A percentile compares a stretch with the other conserved stretches of the same genome.
Conservation (phyloP, 2,329 filamentous ascomycete genomes). For the Stenocarpella maydis region DNA sequence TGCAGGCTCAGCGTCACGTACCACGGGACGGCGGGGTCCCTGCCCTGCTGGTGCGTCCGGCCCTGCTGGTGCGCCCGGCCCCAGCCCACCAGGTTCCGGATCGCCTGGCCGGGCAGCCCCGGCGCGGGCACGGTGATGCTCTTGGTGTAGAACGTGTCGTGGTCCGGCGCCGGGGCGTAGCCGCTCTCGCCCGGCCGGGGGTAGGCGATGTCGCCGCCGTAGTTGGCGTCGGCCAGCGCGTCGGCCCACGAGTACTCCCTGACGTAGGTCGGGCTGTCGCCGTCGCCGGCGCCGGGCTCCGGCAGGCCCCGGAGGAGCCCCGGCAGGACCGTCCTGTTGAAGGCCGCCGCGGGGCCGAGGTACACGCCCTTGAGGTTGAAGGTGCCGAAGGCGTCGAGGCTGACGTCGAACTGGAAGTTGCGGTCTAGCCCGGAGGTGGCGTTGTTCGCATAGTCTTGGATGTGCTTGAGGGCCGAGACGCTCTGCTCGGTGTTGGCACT, state of each 20-base stretch:
- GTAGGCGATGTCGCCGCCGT: constrained; percentile 13
- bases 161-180: constrained; percentile 29
- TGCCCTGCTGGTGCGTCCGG: constrained; percentile 33
- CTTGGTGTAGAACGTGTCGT: constrained; percentile 47
- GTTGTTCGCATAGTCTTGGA: constrained; percentile 47
- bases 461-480: constrained; percentile 37
- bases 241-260: constrained; percentile 27
- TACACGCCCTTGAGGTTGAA: constrained; percentile 46
- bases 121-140: constrained; percentile 42
- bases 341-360: constrained; percentile 41
- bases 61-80: constrained; percentile 32
- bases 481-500: constrained; percentile 36
- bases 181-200: constrained; percentile 4
- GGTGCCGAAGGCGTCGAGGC: constrained; percentile 35
- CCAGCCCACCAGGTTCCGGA: constrained; percentile 41
- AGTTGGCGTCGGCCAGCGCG: constrained; percentile 24
- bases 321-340: constrained; percentile 40
- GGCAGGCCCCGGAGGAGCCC: constrained; percentile 40
- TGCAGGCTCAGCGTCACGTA: constrained; percentile 44
- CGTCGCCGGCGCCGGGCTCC: constrained; percentile 38
- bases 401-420: constrained; percentile 42
- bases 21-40: constrained; percentile 39
- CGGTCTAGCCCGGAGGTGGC: constrained; percentile 41
- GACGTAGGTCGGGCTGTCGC: constrained; percentile 37
- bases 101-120: constrained; percentile 35